These are phyloP conservation scores for Ochetophila trinervis DNA, from an alignment of 306 rosid species.

Conservation along the genomic window DNA sequence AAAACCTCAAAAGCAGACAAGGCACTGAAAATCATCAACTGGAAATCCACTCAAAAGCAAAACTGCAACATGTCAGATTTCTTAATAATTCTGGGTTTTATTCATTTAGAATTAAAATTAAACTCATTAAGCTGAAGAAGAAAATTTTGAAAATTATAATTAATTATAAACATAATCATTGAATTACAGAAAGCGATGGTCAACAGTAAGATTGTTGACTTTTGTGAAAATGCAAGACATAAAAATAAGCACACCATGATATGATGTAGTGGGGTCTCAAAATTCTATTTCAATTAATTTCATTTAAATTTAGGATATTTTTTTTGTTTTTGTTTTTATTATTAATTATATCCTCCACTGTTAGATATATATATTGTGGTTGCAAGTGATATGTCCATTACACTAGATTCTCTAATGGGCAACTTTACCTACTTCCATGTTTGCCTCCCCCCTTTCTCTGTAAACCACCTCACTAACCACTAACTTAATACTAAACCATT, in stretches of 20 bases:
- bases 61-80: too few species aligned
- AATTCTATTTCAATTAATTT: conserved; percentile 24
- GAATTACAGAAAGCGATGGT: background rate
- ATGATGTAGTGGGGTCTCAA: background rate
- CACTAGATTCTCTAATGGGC: conserved; percentile 33
- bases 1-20: too few species aligned
- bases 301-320: background rate
- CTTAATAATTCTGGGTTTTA: too few species aligned
- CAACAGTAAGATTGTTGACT: conserved; percentile 6
- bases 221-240: conserved; percentile 8
- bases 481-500: conserved; percentile 18
- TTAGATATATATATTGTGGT: conserved; percentile 26
- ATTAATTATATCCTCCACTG: conserved; percentile 21
- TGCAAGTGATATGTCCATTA: conserved; percentile 64
- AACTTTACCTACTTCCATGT: conserved; percentile 52
- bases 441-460: conserved; percentile 36
- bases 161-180: background rate
- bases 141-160: conserved; percentile 1
- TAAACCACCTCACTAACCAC: conserved; percentile 57
- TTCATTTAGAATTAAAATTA: too few species aligned
- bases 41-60: too few species aligned
- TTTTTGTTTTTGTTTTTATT: background rate
- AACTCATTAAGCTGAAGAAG: too few species aligned
- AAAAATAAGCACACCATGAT: conserved; percentile 14
- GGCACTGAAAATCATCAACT: too few species aligned